phyloP scores from a whole-genome alignment of 2,329 filamentous ascomycete species.

The Xylariaceae sp. region DNA sequence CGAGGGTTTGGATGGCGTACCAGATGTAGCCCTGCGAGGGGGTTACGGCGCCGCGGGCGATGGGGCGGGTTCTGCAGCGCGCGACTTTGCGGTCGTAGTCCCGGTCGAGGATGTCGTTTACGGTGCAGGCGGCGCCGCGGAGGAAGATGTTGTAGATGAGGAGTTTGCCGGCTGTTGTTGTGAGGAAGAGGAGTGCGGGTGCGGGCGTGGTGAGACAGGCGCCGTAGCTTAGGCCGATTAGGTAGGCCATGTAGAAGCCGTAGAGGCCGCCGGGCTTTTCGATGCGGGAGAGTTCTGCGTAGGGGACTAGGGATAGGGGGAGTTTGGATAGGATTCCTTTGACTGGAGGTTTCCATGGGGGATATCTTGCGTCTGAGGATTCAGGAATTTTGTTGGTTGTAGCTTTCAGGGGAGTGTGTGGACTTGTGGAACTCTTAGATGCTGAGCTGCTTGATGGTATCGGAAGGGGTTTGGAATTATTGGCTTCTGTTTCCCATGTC shows the following conservation, averaged over 20 bases:
- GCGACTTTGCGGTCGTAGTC: constrained; percentile 49
- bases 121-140: constrained; percentile 47
- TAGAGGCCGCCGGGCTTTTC: constrained; percentile 23
- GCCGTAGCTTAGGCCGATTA: constrained; percentile 20
- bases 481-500: no score
- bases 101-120: constrained; percentile 52
- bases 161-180: constrained; percentile 1
- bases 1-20: constrained; percentile 37
- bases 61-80: constrained; percentile 46
- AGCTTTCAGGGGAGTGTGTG: background rate
- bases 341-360: constrained; percentile 16
- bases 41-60: constrained; percentile 45
- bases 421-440: background rate
- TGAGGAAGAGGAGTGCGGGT: constrained; percentile 1
- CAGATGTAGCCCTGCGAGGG: constrained; percentile 33
- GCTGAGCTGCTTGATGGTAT: background rate
- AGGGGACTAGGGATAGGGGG: constrained; percentile 20
- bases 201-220: constrained; percentile 15
- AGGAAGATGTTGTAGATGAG: constrained; percentile 36
- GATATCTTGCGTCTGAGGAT: background rate
- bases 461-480: no score
- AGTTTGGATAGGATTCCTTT: constrained; percentile 18
- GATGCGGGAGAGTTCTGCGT: constrained; percentile 23
- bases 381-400: background rate
- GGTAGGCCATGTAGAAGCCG: constrained; percentile 24